These are phyloP conservation scores for Xylaria sp. DNA, from an alignment of 2,329 filamentous ascomycete species.

Conservation along the genomic window DNA sequence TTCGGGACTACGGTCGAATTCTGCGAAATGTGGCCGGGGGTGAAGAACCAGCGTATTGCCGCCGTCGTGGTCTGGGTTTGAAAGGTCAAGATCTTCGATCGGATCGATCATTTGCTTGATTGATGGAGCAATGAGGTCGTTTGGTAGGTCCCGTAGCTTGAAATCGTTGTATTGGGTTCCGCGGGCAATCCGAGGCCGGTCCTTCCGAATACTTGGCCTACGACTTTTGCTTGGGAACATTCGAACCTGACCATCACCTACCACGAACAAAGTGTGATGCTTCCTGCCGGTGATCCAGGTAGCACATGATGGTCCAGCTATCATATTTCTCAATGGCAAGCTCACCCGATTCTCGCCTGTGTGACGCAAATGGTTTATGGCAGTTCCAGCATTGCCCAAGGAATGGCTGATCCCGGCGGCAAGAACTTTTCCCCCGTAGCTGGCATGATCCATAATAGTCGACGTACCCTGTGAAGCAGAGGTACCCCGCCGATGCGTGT, in stretches of 20 bases:
- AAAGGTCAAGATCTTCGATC: conserved; percentile 65
- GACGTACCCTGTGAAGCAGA: conserved; percentile 55
- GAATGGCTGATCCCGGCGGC: conserved; percentile 79
- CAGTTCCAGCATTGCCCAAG: conserved; percentile 76
- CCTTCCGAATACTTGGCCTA: conserved; percentile 63
- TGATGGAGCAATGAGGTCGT: conserved; percentile 65
- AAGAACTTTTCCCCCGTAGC: conserved; percentile 76
- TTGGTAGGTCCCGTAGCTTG: conserved; percentile 70
- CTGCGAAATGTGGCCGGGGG: conserved; percentile 53
- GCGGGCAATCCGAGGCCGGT: conserved; percentile 63
- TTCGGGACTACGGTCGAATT: conserved; percentile 60
- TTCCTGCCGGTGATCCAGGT: conserved; percentile 72
- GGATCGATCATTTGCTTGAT: conserved; percentile 66
- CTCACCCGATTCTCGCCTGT: conserved; percentile 79
- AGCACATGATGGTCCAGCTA: conserved; percentile 66
- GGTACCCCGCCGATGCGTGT: conserved; percentile 63
- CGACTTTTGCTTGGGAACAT: conserved; percentile 70
- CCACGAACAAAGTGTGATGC: conserved; percentile 70
- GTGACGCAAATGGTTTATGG: conserved; percentile 76
- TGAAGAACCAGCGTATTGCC: conserved; percentile 65
- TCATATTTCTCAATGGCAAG: conserved; percentile 65
- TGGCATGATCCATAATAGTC: conserved; percentile 67
- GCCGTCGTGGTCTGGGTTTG: conserved; percentile 63
- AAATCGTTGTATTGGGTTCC: conserved; percentile 72
- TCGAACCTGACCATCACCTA: conserved; percentile 73